Conservation (phyloP, 805 yeast genomes). For the Sporopachydermia lactativora region DNA sequence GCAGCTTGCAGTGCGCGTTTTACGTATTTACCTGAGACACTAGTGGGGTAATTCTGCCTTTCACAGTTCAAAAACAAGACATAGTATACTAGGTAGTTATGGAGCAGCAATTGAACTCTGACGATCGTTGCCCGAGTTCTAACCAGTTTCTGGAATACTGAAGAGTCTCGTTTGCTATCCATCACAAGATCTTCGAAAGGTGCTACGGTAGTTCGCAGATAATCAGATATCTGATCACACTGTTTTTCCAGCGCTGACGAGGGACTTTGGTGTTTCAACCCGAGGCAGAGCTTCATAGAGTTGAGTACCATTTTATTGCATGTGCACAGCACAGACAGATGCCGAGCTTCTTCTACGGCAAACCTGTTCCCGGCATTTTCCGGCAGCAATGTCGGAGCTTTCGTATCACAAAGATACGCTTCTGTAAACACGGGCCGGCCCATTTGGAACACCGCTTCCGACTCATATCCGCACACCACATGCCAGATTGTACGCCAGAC, state of each 20-base stretch:
- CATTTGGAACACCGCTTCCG: conserved; percentile 1
- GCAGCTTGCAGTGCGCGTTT: neutral
- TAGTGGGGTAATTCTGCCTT: neutral
- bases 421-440: conserved; percentile 2
- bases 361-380: neutral
- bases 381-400: neutral
- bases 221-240: neutral
- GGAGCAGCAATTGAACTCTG: neutral
- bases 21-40: conserved; percentile 1
- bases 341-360: neutral
- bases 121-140: neutral
- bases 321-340: neutral
- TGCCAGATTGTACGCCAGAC: conserved; percentile 2
- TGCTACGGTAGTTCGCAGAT: neutral
- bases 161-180: neutral
- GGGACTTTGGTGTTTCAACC: neutral
- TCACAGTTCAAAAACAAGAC: conserved; percentile 2
- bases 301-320: neutral
- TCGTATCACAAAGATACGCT: conserved; percentile 1
- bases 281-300: neutral
- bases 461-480: neutral
- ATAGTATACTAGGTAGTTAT: neutral
- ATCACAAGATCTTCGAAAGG: neutral
- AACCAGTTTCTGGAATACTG: neutral
- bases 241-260: neutral